Base-by-base conservation (phyloP, 148 eudicot species). In the Cornus controversa region DNA sequence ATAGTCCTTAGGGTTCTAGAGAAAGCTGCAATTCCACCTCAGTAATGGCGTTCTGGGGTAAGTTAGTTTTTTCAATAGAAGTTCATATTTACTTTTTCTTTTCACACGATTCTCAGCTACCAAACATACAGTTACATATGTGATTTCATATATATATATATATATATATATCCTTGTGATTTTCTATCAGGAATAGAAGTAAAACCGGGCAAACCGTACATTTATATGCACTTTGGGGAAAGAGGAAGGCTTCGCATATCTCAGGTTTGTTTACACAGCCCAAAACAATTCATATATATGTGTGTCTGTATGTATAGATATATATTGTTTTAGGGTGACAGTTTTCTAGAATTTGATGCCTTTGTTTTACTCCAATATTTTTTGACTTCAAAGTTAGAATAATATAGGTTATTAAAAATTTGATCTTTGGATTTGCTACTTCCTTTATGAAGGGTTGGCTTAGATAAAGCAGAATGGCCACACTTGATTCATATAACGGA, bases 11-110 rank as follows among this genome's bases (percentile, higher is more conserved):
- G 86, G 89, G 89, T 81, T 81, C 81, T 72, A 70, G 75, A 50
- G 84, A 73, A 40, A 57, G 42, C 74, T 23, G 67, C 42, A 42
- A 10, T 42, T 58, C 53, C 34, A 68, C 72, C 67, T 15, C 67
- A 70, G 29, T 74, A 82, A 88, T 85, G 90, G 90, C 90, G 67
- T 88, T 88, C 76, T 85, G 90, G 90, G 90, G 90, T 88, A 40
- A 40, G 45, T 9, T 45, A 31, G 87, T 70, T 57, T 75, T 75
- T 10, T 11, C 36, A 66, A 45, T 10, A 10, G 15, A 2, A 5
- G 8, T 27, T 34, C 25, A n/a, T 22, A 20, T 29, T 16, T 18
- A 0, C 25, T 31, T 42, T 11, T 9, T 0, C 27, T 16, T 16
- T 69, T 4, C 45, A 14, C 24, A 13, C 16, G 9, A 34, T 77